Conservation (phyloP, 495 filamentous ascomycete genomes). For the Trichoderma virens region DNA sequence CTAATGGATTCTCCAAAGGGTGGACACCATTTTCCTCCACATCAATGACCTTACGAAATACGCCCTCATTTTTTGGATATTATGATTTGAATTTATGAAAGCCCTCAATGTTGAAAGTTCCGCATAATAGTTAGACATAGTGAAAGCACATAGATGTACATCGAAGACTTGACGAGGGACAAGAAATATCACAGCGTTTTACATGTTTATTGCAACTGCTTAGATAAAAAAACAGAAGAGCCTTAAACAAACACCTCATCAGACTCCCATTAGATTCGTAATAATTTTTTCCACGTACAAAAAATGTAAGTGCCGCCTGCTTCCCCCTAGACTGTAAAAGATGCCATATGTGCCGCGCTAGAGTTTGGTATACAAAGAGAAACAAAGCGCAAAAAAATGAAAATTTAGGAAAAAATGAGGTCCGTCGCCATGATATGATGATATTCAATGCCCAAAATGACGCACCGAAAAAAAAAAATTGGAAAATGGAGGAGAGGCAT, state of each 20-base stretch:
- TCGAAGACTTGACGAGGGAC: neutral
- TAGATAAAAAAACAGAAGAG: neutral
- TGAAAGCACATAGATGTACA: neutral
- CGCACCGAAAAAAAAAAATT: neutral
- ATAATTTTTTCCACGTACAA: neutral
- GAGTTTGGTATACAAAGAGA: neutral
- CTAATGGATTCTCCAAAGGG: too few relatives aligned
- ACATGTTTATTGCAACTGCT: neutral
- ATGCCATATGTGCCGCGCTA: neutral
- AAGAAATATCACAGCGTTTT: neutral
- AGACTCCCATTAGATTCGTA: neutral
- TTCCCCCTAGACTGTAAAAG: neutral
- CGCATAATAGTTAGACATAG: neutral
- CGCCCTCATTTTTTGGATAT: neutral
- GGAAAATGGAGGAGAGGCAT: neutral
- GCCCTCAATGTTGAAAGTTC: neutral
- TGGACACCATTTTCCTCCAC: too few relatives aligned
- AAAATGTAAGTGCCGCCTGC: neutral
- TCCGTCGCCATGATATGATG: slow-evolving; percentile 1
- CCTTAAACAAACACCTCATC: neutral
- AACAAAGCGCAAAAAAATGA: neutral
- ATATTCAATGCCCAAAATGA: neutral
- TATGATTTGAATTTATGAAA: too few relatives aligned
- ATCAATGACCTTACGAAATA: neutral
- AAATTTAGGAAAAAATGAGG: neutral